phyloP scores from a whole-genome alignment of 2,329 filamentous ascomycete genomes.

The Xylaria sp. region DNA sequence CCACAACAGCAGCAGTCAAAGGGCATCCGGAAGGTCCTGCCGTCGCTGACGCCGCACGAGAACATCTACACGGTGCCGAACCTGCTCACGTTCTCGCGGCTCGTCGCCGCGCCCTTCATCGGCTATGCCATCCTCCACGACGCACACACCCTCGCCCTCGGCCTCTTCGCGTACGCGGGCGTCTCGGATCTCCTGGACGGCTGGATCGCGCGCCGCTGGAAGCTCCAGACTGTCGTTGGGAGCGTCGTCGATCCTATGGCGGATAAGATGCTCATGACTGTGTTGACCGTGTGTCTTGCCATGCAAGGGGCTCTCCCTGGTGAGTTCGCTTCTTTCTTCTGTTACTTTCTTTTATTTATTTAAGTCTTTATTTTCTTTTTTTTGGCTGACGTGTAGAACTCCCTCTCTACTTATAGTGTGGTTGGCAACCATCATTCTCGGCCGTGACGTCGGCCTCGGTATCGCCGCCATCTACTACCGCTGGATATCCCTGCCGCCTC shows the following conservation, averaged over 20 bases:
- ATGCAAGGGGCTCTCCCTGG: constrained; percentile 83
- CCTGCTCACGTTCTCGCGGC: constrained; percentile 85
- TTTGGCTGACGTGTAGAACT: constrained; percentile 19
- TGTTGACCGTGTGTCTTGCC: constrained; percentile 85
- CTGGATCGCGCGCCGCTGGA: constrained; percentile 89
- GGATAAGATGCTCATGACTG: constrained; percentile 95
- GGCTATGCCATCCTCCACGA: constrained; percentile 91
- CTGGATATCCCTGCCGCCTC: constrained; percentile 91
- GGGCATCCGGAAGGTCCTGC: constrained; percentile 47
- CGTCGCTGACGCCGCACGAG: constrained; percentile 68
- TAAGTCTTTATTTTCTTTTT: too few species aligned
- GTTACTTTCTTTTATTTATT: too few species aligned
- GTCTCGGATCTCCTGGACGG: constrained; percentile 93
- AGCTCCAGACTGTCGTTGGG: constrained; percentile 91
- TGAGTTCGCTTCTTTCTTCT: constrained; percentile 54
- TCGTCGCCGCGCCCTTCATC: constrained; percentile 83
- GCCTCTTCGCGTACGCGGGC: constrained; percentile 91
- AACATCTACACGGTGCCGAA: constrained; percentile 99
- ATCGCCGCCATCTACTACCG: constrained; percentile 93
- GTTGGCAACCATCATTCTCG: constrained; percentile 89
- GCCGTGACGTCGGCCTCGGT: constrained; percentile 83
- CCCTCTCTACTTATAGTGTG: constrained; percentile 66
- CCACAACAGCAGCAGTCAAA: constrained; percentile 4
- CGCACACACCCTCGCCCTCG: constrained; percentile 79
- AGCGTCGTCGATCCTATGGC: constrained; percentile 97